These are phyloP conservation scores for Elsinoe ampelina DNA, from an alignment of 2,329 filamentous ascomycete genomes.

Conservation along the genomic window DNA sequence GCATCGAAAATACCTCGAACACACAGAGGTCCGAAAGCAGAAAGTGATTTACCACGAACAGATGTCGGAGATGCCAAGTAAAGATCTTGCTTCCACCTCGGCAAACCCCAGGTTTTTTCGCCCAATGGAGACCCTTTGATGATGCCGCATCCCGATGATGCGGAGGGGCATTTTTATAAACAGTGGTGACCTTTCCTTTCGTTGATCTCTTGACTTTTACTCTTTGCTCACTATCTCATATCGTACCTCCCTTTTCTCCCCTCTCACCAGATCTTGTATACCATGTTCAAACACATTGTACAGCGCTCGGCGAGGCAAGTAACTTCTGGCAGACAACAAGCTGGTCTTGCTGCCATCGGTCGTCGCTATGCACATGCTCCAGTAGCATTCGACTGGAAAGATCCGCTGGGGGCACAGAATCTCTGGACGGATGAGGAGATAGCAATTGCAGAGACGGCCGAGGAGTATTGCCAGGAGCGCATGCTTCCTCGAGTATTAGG, in stretches of 20 bases:
- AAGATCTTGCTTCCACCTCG: slow-evolving; percentile 5
- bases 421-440: slow-evolving; percentile 83
- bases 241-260: no score
- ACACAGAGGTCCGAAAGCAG: not conserved
- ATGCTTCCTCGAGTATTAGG: slow-evolving; percentile 77
- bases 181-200: not conserved
- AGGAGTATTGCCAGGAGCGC: slow-evolving; percentile 87
- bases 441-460: slow-evolving; percentile 81
- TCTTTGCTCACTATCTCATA: not conserved
- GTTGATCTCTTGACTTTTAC: not conserved
- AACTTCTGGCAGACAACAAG: slow-evolving; percentile 23
- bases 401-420: slow-evolving; percentile 66
- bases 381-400: slow-evolving; percentile 74
- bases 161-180: slow-evolving; percentile 1
- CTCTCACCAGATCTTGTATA: not conserved
- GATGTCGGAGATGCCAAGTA: slow-evolving; percentile 11
- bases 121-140: not conserved
- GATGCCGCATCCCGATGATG: slow-evolving; percentile 6
- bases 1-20: not conserved
- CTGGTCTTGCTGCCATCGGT: slow-evolving; percentile 23
- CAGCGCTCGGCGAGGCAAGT: slow-evolving; percentile 33
- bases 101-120: slow-evolving; percentile 5
- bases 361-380: slow-evolving; percentile 36
- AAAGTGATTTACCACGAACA: slow-evolving; percentile 5
- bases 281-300: slow-evolving; percentile 37